Evolutionary conservation across 2,329 filamentous ascomycete species (phyloP).

Genomic region (Trichophyton benhamiae): DNA sequence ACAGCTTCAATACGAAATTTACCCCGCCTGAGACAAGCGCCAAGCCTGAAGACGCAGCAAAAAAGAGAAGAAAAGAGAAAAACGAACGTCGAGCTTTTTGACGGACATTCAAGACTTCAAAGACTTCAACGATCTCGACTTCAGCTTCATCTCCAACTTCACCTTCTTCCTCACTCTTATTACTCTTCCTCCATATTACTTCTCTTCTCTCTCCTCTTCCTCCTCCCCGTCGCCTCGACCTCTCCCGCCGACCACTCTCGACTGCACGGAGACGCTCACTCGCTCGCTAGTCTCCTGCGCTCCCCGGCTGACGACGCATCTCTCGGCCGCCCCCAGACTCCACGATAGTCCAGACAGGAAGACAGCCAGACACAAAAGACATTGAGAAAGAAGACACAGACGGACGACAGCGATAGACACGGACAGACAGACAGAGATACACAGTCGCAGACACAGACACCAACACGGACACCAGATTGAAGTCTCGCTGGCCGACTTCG

Average conservation of each 20-base stretch:
- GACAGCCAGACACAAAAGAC: background rate
- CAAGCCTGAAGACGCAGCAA: background rate
- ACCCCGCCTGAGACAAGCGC: slow-evolving; percentile 2
- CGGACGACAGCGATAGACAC: background rate
- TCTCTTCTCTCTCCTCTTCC: background rate
- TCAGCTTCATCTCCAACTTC: background rate
- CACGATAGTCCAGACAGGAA: too few relatives aligned
- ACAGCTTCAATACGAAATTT: background rate
- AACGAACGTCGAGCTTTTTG: background rate
- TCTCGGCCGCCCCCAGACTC: background rate
- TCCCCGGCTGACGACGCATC: background rate
- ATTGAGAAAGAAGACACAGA: too few relatives aligned
- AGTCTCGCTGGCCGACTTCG: background rate
- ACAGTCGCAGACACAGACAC: background rate
- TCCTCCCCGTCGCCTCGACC: background rate
- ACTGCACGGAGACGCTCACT: background rate
- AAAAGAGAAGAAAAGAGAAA: background rate
- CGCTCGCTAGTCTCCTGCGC: background rate
- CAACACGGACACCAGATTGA: too few relatives aligned
- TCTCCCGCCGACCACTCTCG: background rate
- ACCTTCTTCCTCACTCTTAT: background rate
- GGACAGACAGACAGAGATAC: background rate
- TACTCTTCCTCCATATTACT: background rate
- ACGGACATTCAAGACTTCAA: background rate
- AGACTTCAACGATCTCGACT: background rate